phyloP scores from a whole-genome alignment of 2,329 filamentous ascomycete genomes.

The Sphaceloma murrayae region DNA sequence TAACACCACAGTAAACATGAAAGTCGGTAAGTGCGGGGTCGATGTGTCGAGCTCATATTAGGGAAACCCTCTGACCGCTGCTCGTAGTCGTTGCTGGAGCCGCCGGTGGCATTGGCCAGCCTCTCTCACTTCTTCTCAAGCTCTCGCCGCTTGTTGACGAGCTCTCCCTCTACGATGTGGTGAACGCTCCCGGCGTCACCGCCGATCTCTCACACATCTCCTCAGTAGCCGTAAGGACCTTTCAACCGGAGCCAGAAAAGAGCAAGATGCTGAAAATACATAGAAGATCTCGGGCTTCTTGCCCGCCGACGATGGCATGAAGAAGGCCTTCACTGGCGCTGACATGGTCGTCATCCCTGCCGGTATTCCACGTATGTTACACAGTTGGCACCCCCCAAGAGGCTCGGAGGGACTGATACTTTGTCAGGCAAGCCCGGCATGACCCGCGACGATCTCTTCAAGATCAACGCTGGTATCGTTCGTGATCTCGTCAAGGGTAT shows the following conservation, averaged over 20 bases:
- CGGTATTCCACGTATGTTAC: conserved; percentile 83
- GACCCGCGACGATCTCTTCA: conserved; percentile 99
- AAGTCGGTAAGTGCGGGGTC: conserved; percentile 19
- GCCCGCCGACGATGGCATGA: conserved; percentile 72
- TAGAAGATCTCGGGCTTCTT: conserved; percentile 84
- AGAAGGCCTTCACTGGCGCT: conserved; percentile 80
- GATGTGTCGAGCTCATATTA: conserved; percentile 7
- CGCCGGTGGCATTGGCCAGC: conserved; percentile 96
- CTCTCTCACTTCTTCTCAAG: conserved; percentile 93
- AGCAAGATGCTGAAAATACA: conserved; percentile 14
- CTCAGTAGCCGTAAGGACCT: conserved; percentile 59
- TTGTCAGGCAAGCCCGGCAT: conserved; percentile 88
- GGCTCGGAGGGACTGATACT: too few relatives aligned
- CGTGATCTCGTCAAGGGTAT: conserved; percentile 83
- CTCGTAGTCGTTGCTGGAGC: conserved; percentile 73
- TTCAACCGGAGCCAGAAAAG: conserved; percentile 13
- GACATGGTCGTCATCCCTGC: conserved; percentile 96
- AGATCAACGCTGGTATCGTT: conserved; percentile 98
- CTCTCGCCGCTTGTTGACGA: conserved; percentile 77
- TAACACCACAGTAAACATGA: conserved; percentile 22
- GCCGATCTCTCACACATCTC: conserved; percentile 97
- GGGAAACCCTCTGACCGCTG: conserved; percentile 1
- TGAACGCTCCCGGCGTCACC: conserved; percentile 94
- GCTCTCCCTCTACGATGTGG: conserved; percentile 97
- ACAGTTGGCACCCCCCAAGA: too few relatives aligned